These are phyloP conservation scores for Lactarius hengduanensis DNA, from an alignment of 768 basidiomycete species.

Conservation along the genomic window DNA sequence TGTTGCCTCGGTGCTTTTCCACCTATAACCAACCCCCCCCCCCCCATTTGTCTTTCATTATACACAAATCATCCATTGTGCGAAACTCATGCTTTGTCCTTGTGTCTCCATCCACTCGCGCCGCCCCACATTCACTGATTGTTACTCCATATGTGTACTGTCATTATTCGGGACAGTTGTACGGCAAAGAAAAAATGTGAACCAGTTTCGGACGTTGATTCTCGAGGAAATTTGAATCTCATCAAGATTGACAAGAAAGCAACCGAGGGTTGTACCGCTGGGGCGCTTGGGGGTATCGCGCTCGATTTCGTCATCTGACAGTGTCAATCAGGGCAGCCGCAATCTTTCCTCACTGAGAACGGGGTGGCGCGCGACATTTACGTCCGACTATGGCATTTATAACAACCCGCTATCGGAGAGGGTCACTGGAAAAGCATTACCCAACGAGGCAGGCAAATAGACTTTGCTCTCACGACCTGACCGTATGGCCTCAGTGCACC, in stretches of 20 bases:
- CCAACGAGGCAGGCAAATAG: constrained; percentile 1
- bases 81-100: constrained; percentile 15
- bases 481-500: neutral
- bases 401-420: neutral
- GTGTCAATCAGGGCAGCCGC: neutral
- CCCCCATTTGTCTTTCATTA: constrained; percentile 8
- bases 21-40: neutral
- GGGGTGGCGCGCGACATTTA: constrained; percentile 3
- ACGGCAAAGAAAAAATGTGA: constrained; percentile 17
- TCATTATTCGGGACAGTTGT: constrained; percentile 27
- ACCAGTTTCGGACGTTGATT: constrained; percentile 5
- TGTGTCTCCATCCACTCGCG: constrained; percentile 13
- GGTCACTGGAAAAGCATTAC: neutral
- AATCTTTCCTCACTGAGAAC: neutral
- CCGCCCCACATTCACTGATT: constrained; percentile 14
- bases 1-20: constrained; percentile 4
- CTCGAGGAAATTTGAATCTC: neutral
- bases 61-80: constrained; percentile 15
- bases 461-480: constrained; percentile 11
- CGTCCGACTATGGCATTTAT: neutral
- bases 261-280: neutral
- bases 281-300: neutral
- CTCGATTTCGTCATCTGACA: neutral
- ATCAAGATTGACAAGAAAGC: neutral
- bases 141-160: constrained; percentile 32